Evolutionary conservation across 805 yeast species (phyloP), one percentile per base, ranked within the genome.

Genomic region (Candida yuanshanica): DNA sequence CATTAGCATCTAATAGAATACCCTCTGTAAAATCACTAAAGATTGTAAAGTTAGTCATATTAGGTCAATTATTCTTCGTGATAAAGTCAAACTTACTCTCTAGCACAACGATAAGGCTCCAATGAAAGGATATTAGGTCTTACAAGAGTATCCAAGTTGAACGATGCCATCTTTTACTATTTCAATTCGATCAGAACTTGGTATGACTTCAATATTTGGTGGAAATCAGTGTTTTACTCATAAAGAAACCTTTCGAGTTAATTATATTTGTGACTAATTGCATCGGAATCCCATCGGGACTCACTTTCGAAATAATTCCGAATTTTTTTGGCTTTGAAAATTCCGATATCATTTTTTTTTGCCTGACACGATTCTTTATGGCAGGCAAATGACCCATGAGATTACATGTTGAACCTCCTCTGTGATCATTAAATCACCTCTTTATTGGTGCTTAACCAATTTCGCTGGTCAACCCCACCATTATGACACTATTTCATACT

Each of bases 81-180:
- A n/a, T n/a, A n/a, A n/a, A n/a, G n/a, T n/a, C n/a, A 18, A 6
- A 54, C 70, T 25, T 42, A 66, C 70, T 93, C 99, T 64, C 99
- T 72, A 4, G 99, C 99, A 64, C 99, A 93, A 39, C 95, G 75
- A 62, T 93, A 93, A 8, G 99, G 98, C 67, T 84, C 89, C 42
- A 93, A 70, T 3, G 75, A 64, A 44, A 77, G 72, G 44, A 93
- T 88, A 52, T 91, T 93, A 17, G 96, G 95, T 63, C 99, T 74
- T 3, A 86, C 83, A 25, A 89, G 64, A 7, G 73, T 69, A 33
- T 68, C 63, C 23, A 82, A 59, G 51, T 79, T 72, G 54, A 81
- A 77, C 8, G 59, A 41, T 8, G 68, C 59, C 73, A 70, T 68
- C 33, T 26, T 44, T n/a, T n/a, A n/a, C n/a, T n/a, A n/a, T n/a